These are phyloP conservation scores for Imleria badia DNA, from an alignment of 768 basidiomycete species.

Conservation along the genomic window DNA sequence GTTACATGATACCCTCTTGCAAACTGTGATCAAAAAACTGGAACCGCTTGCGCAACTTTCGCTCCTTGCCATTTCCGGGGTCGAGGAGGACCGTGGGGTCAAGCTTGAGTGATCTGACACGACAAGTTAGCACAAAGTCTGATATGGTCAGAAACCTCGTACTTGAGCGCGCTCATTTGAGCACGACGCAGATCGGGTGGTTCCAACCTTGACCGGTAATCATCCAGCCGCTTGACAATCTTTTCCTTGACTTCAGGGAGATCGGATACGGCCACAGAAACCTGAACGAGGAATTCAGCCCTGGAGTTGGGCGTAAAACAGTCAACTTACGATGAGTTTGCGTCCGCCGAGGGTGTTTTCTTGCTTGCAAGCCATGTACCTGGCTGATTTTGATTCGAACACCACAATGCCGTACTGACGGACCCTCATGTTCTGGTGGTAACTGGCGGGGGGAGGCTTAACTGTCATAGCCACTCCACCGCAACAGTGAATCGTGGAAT, in stretches of 20 bases:
- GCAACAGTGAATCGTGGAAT: constrained; percentile 30
- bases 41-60: constrained; percentile 4
- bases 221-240: constrained; percentile 23
- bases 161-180: constrained; percentile 24
- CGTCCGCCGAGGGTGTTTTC: constrained; percentile 40
- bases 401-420: constrained; percentile 53
- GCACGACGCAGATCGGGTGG: constrained; percentile 22
- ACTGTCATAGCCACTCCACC: constrained; percentile 32
- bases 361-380: constrained; percentile 41
- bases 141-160: background rate
- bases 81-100: constrained; percentile 31
- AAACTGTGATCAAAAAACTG: constrained; percentile 17
- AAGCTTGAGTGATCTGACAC: constrained; percentile 23
- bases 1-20: constrained; percentile 21
- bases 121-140: constrained; percentile 1
- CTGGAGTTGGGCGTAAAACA: background rate
- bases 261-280: constrained; percentile 29
- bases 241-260: constrained; percentile 36
- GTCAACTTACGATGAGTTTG: constrained; percentile 41
- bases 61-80: background rate
- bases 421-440: constrained; percentile 39
- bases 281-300: constrained; percentile 16
- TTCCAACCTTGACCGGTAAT: constrained; percentile 20
- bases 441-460: constrained; percentile 22
- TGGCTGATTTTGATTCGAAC: constrained; percentile 40